Conservation (phyloP, 164 flowering plant species). For the Chimonanthus salicifolius region DNA sequence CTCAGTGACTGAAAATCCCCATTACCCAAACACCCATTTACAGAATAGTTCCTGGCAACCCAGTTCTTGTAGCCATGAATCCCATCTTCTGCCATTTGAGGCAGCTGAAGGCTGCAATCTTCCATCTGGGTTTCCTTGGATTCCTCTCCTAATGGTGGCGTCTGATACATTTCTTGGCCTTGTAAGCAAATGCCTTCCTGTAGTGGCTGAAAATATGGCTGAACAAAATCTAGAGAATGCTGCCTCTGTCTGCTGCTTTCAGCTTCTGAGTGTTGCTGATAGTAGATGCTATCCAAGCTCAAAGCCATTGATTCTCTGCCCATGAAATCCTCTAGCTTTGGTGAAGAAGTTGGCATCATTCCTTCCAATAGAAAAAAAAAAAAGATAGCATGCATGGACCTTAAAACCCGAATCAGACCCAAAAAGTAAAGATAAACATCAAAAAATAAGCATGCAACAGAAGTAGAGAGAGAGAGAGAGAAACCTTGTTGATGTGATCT, state of each 20-base stretch:
- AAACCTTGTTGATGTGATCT: constrained; percentile 60
- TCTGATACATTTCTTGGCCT: constrained; percentile 33
- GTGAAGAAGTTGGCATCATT: constrained; percentile 52
- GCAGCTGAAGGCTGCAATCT: constrained; percentile 27
- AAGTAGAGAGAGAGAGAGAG: background rate
- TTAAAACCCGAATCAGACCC: background rate
- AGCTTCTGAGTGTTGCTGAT: constrained; percentile 36
- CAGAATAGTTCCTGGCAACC: constrained; percentile 29
- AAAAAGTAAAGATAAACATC: background rate
- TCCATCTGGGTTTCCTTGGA: constrained; percentile 25
- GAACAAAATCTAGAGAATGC: constrained; percentile 28
- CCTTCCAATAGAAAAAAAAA: constrained; percentile 23
- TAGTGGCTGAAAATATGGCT: constrained; percentile 23
- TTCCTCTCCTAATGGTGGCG: constrained; percentile 26
- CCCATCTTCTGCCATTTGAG: constrained; percentile 30
- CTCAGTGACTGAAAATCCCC: constrained; percentile 70
- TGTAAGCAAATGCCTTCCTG: constrained; percentile 16
- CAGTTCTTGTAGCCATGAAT: constrained; percentile 38
- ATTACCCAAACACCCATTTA: constrained; percentile 20
- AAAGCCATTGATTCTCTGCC: constrained; percentile 58
- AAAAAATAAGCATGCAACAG: background rate
- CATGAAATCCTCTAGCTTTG: constrained; percentile 82
- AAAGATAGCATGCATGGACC: background rate
- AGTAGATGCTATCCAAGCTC: constrained; percentile 71
- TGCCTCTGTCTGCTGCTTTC: constrained; percentile 33